Percentiles rank a stretch among this genome's conserved stretches.
phyloP scores from a whole-genome alignment of 805 yeast species.

The Jamesozyma jinghongensis region DNA sequence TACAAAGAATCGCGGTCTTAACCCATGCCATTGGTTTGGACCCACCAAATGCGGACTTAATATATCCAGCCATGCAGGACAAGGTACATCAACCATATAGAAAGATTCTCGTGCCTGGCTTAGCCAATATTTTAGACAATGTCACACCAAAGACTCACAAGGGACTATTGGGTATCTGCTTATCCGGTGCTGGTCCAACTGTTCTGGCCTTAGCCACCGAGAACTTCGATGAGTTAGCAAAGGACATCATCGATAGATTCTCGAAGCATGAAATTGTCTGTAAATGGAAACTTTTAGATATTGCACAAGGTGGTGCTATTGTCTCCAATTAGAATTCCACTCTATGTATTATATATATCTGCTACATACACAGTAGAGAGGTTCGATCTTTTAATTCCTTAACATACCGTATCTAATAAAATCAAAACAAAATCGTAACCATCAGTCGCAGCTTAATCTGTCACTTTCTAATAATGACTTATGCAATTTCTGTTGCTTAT shows the following conservation, averaged over 20 bases:
- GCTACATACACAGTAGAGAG: no score
- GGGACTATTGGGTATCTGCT: constrained; percentile 86
- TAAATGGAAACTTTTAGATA: constrained; percentile 73
- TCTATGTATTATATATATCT: no score
- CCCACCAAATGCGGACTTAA: constrained; percentile 72
- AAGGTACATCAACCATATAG: constrained; percentile 96
- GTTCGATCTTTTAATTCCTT: no score
- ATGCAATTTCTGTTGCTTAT: no score
- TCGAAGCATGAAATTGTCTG: constrained; percentile 58
- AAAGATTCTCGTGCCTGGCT: constrained; percentile 83
- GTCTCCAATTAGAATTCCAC: constrained; percentile 27
- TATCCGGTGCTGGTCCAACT: constrained; percentile 98
- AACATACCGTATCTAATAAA: no score
- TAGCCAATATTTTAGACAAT: constrained; percentile 65
- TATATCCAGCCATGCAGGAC: constrained; percentile 95
- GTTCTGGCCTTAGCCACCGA: constrained; percentile 87
- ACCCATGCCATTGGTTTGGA: constrained; percentile 85
- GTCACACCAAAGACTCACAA: constrained; percentile 76
- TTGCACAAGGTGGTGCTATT: constrained; percentile 81
- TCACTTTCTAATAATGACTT: no score
- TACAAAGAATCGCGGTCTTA: constrained; percentile 86
- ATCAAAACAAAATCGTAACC: no score
- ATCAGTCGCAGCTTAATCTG: no score
- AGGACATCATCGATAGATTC: constrained; percentile 63
- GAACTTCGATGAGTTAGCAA: constrained; percentile 76